Evolutionary conservation across 2,329 filamentous ascomycete genomes (phyloP).

Genomic region (Hymenoscyphus repandus): DNA sequence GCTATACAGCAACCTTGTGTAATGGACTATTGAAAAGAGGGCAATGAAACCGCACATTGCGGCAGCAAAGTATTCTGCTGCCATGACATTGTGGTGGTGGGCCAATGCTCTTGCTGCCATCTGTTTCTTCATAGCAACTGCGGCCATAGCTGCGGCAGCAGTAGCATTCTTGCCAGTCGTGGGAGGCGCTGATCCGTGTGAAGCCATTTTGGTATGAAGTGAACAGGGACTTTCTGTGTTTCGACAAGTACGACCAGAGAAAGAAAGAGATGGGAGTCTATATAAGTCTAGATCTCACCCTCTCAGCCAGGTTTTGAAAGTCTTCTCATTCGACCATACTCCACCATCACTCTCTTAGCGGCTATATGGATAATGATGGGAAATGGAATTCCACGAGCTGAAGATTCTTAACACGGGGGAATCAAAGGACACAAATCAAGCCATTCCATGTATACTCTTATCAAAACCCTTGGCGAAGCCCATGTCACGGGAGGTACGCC

Average conservation of each 20-base stretch:
- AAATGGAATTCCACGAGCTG: background rate
- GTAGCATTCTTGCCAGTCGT: constrained; percentile 10
- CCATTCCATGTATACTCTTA: background rate
- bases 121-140: constrained; percentile 7
- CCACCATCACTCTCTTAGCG: constrained; percentile 1
- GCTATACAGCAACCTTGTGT: constrained; percentile 18
- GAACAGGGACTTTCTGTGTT: background rate
- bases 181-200: background rate
- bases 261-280: background rate
- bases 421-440: background rate
- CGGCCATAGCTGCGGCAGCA: constrained; percentile 12
- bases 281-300: constrained; percentile 6
- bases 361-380: constrained; percentile 4
- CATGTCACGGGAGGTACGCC: constrained; percentile 5
- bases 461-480: constrained; percentile 1
- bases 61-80: constrained; percentile 19
- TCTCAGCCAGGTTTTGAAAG: background rate
- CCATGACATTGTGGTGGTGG: constrained; percentile 12
- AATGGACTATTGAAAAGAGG: constrained; percentile 20
- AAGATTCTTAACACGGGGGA: background rate
- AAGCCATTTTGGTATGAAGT: constrained; percentile 6
- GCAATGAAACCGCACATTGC: constrained; percentile 18
- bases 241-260: background rate
- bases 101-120: constrained; percentile 1
- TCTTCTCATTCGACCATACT: background rate